Base-by-base conservation (phyloP, 345 rosid species). In the Zanthoxylum bungeanum region DNA sequence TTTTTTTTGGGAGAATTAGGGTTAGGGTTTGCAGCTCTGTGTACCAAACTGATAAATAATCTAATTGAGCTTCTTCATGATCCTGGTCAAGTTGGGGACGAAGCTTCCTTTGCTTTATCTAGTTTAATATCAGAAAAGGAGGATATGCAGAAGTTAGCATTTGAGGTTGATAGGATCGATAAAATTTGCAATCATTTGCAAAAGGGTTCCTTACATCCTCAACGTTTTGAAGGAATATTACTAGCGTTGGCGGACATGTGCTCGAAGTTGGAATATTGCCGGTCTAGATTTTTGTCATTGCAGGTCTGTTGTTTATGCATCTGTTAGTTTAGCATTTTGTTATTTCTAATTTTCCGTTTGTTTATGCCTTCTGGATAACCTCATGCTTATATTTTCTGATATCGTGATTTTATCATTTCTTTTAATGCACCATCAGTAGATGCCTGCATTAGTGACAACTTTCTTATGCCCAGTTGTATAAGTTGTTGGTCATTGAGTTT, bases 21-120 rank as follows among this genome's bases (percentile, higher is more conserved):
- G 4, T 55, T 64, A 27, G n/a, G 36, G 14, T 42, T 10, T 36
- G 25, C 52, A n/a, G n/a, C n/a, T n/a, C n/a, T n/a, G n/a, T n/a
- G n/a, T n/a, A 81, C 73, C 12, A 86, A 83, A 68, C 70, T 94
- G 74, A 76, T 90, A 66, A 66, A 75, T 80, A 78, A 84, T 49
- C 76, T 94, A 61, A 90, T 94, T 74, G 95, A 92, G 85, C 97
- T 94, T 85, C 86, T 94, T 81, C 87, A 85, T 12, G 97, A 92
- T 60, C 83, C 85, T 73, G 87, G 93, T 75, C 95, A 85, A 77
- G 88, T 85, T 66, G 97, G 98, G 72, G 97, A 90, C 74, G 92
- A 90, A 66, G 94, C 98, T 75, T 79, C 93, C 40, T 84, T 87
- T 78, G 91, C 83, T 60, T 83, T 94, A 63, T 86, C 92, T 60